phyloP scores from a whole-genome alignment of 1,284 basidiomycete species.

The Pascua sp. region DNA sequence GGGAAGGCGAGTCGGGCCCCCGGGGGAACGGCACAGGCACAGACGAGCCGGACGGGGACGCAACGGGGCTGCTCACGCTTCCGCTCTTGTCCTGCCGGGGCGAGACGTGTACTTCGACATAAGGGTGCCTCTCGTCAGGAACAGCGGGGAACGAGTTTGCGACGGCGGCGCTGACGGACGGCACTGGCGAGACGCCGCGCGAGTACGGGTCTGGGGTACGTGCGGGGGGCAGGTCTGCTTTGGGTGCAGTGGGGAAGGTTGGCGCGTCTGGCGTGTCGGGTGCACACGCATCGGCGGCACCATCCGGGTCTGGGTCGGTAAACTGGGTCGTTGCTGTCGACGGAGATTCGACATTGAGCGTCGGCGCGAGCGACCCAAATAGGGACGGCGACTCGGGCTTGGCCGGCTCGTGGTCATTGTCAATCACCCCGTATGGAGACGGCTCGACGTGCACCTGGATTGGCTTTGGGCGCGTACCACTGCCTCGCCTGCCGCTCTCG shows the following conservation, averaged over 20 bases:
- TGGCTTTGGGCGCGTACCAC: conserved; percentile 4
- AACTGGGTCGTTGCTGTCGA: neutral
- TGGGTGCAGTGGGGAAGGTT: conserved; percentile 4
- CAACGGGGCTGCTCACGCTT: neutral
- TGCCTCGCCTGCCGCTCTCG: too few species aligned
- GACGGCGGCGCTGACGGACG: neutral
- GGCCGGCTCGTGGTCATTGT: neutral
- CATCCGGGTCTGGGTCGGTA: neutral
- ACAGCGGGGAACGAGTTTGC: conserved; percentile 36
- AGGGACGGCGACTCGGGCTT: conserved; percentile 8
- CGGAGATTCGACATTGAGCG: neutral
- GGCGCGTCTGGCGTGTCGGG: neutral
- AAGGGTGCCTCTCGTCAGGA: conserved; percentile 41
- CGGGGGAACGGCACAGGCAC: conserved; percentile 30
- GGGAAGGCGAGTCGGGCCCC: conserved; percentile 33
- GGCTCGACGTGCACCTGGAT: conserved; percentile 42
- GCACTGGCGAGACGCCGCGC: neutral
- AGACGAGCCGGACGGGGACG: neutral
- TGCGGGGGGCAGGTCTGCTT: neutral
- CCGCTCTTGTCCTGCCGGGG: conserved; percentile 4
- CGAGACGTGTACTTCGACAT: conserved; percentile 41
- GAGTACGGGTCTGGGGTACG: neutral
- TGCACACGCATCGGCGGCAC: neutral
- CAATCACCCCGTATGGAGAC: conserved; percentile 19
- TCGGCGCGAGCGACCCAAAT: neutral